Evolutionary conservation across 2,329 filamentous ascomycete species (phyloP), one percentile per base, ranked within the genome.

Genomic region (Capronia epimyces): DNA sequence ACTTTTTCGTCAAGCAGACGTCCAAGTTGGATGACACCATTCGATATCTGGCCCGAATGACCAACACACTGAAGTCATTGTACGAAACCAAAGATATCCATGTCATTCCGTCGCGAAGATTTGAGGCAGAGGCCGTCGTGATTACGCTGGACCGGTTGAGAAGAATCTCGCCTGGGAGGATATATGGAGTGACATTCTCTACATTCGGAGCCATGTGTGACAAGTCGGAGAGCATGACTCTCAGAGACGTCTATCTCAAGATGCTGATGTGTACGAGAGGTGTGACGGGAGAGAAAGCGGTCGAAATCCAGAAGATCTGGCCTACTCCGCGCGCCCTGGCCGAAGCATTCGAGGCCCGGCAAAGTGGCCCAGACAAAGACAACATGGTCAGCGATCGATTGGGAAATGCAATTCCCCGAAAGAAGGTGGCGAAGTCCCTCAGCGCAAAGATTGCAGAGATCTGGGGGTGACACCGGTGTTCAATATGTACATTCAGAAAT

Each of bases 261-360:
- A 91, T 93, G 86, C 75, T 93, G 42, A 89, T 93, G 86, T 88
- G 84, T 56, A 87, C 80, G 1, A 78, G 78, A 48, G 85, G 86
- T 1, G 74, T 93, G 10, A 87, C 84, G 1, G 85, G 84, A 2
- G 86, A 90, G 60, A 87, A 86, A 61, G 87, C 87, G 0, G 67
- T 90, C 3, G 86, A 88, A 67, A 88, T 93, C 10, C 87, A 91
- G 63, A 82, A 81, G 59, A 71, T 75, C n/a, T 93, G 87, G 85
- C 80, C 76, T 57, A 91, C 87, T 1, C 87, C 87, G 0, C 73
- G 78, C 52, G 80, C 81, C 1, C 80, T 93, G 44, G 71, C 87
- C n/a, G 79, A 83, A 62, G 86, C 85, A 0, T 89, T 81, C 61
- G 78, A 82, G 58, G 21, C 64, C 0, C 74, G 72, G 3, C 73